Evolutionary conservation across 495 filamentous ascomycete species (phyloP), one percentile per base, ranked within the genome.

Genomic region (Pseudomonodictys pantanalensis): DNA sequence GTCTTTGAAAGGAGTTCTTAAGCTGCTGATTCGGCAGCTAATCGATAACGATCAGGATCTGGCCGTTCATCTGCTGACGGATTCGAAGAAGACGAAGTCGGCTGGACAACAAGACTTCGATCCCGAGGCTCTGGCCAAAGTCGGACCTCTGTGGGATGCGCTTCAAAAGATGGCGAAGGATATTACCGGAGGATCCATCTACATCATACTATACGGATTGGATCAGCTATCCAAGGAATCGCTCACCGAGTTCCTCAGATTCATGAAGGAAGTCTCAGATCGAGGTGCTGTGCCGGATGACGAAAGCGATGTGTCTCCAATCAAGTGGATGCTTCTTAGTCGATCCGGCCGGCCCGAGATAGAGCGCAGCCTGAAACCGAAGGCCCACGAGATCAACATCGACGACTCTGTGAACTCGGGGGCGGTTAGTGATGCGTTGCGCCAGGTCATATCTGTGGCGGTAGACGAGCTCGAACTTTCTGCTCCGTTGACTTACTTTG

Each of bases 311-410:
- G 24, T 23, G 2, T 11, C 26, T 22, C 49, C 25, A 2, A 50
- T 61, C 58, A 61, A 61, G 29, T 48, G 38, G 39, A 44, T 56
- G 22, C 29, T 61, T 8, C 38, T 61, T 6, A 55, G 50, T 26
- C 15, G 58, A 22, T 47, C 50, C 7, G 58, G 58, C 7, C 58
- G 50, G 11, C 51, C 58, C 1, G 41, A 61, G 22, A 61, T 61
- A 11, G 41, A 61, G 32, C 54, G 41, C 23, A 12, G n/a, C 2
- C 29, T 61, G 15, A 48, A 55, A 25, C 15, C 46, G 8, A 41
- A 43, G 30, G 49, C 42, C 1, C 22, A 45, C 18, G 41, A 47
- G 28, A 55, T 61, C n/a, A 50, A 55, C 23, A 32, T 61, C 26
- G 58, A 61, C 42, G 58, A 54, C 24, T 25, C 26, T 2, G 41